A percentile compares a stretch with the other conserved stretches of the same genome.
These are phyloP conservation scores for Globisporangium echinulatum DNA, from an alignment of 352 stramenopile genomes.

Conservation along the genomic window DNA sequence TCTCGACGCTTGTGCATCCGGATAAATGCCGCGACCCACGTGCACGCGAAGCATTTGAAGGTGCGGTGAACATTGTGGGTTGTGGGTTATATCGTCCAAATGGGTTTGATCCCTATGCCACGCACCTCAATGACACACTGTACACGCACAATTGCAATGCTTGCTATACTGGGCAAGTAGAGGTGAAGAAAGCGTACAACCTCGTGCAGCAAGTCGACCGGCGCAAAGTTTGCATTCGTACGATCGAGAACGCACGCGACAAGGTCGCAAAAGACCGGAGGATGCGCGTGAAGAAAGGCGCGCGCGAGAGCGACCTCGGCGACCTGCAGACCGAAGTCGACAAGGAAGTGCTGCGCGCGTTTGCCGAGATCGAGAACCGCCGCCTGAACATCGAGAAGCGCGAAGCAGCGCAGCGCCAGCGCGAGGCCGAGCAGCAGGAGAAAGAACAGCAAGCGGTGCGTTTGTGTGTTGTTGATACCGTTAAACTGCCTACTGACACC, in stretches of 20 bases:
- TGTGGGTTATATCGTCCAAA: constrained; percentile 3
- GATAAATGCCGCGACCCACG: constrained; percentile 72
- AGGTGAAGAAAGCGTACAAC: constrained; percentile 86
- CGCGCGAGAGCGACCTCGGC: constrained; percentile 62
- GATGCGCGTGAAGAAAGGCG: constrained; percentile 74
- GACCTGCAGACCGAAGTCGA: constrained; percentile 58
- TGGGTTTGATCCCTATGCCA: too few relatives aligned
- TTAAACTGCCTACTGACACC: not conserved
- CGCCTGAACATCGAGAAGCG: constrained; percentile 70
- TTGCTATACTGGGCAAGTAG: constrained; percentile 16
- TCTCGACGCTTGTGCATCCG: constrained; percentile 85
- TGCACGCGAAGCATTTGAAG: constrained; percentile 85
- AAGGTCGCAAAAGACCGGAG: constrained; percentile 70
- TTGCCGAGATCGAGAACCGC: constrained; percentile 79
- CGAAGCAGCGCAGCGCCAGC: constrained; percentile 54
- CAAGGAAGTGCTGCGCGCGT: constrained; percentile 76
- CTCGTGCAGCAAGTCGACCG: constrained; percentile 78
- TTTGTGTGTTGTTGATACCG: not conserved
- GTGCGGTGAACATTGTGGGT: constrained; percentile 17
- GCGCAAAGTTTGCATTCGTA: constrained; percentile 69
- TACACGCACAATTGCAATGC: not conserved
- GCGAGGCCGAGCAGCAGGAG: constrained; percentile 68
- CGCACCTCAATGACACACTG: too few relatives aligned
- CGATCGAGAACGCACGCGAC: constrained; percentile 69
- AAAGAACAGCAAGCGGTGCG: constrained; percentile 64